Conservation (phyloP, 768 basidiomycete species). For the Podaxis rugospora region DNA sequence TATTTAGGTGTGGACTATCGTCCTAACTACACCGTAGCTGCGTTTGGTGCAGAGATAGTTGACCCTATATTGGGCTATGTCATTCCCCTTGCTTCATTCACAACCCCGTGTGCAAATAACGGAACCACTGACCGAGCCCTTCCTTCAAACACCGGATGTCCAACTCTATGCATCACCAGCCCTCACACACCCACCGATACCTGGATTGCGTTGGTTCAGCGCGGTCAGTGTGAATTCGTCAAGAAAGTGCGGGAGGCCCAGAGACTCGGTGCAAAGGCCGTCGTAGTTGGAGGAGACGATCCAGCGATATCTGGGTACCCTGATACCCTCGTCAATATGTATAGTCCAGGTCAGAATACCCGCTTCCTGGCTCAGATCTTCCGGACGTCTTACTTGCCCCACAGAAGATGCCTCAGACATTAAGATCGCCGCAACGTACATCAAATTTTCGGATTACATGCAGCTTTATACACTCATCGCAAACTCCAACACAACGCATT, state of each 20-base stretch:
- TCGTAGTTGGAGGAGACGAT: constrained; percentile 88
- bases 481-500: constrained; percentile 74
- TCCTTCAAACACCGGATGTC: constrained; percentile 58
- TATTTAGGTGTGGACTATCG: not conserved
- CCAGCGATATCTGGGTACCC: constrained; percentile 62
- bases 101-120: constrained; percentile 42
- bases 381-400: constrained; percentile 9
- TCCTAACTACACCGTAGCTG: constrained; percentile 33
- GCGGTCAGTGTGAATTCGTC: constrained; percentile 88
- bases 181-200: constrained; percentile 59
- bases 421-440: constrained; percentile 80
- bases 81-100: constrained; percentile 66
- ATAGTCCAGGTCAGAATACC: constrained; percentile 67
- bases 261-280: constrained; percentile 74
- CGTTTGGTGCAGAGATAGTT: constrained; percentile 70
- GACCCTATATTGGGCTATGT: constrained; percentile 70
- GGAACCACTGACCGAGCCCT: constrained; percentile 12
- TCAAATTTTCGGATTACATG: constrained; percentile 78
- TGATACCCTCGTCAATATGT: constrained; percentile 86
- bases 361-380: not conserved
- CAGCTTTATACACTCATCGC: constrained; percentile 65
- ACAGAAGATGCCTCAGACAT: constrained; percentile 85
- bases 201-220: constrained; percentile 90
- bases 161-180: constrained; percentile 57
- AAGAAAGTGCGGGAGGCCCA: constrained; percentile 79